Evolutionary conservation across 345 rosid species (phyloP), one percentile per base, ranked within the genome.

Genomic region (Citrus inodora): DNA sequence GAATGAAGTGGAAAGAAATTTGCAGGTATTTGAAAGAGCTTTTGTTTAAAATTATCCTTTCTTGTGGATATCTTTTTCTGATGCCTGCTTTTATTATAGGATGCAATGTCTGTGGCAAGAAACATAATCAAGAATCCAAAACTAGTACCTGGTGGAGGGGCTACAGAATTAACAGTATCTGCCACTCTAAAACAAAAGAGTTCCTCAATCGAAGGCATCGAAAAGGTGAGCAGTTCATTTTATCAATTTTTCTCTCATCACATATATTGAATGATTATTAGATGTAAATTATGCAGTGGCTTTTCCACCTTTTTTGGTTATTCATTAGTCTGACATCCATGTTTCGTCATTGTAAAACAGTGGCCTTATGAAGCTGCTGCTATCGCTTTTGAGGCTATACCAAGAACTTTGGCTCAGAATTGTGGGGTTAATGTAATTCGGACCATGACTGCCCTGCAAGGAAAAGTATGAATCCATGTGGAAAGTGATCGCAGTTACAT

Each of bases 361-460:
- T 95, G 98, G 98, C 98, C 98, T 2, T 95, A 93, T 83, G 99
- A 92, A 89, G 97, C 99, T 81, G 99, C 95, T 51, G 99, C 99
- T 13, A 87, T 92, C 67, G 98, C 99, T 81, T 95, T 95, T 66
- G 97, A 95, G 88, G 94, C 97, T 77, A 95, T 95, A 78, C 98
- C 98, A 27, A 90, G 97, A 77, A 93, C 99, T 53, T 79, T 92
- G 83, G 93, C 94, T 0, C 97, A 92, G 83, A 92, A 92, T 79
- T 92, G 97, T 76, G 97, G 97, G 67, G 93, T 92, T 35, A 92
- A 92, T 78, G 93, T 92, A 80, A 92, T 92, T 51, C 88, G 94
- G n/a, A 90, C 90, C 8, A 92, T 92, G 94, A 92, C 97, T 77
- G 86, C 92, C 11, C 82, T 95, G 80, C 99, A 92, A 87, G 99